Evolutionary conservation across 2,329 filamentous ascomycete species (phyloP), one percentile per base, ranked within the genome.

Genomic region (Mycosphaerella sp.): DNA sequence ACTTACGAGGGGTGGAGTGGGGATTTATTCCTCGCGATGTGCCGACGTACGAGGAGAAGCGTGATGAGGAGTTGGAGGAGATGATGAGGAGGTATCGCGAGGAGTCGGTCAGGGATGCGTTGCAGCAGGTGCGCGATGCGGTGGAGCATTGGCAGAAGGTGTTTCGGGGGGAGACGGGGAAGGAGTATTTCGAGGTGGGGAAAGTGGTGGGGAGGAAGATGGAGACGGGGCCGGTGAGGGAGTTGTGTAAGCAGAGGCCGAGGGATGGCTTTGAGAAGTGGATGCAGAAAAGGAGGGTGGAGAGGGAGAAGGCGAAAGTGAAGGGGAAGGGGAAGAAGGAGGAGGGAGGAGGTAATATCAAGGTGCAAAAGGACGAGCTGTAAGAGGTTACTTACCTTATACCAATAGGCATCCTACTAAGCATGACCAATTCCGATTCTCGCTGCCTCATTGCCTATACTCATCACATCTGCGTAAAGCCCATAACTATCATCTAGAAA

Each of bases 1-100:
- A 98, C 72, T 73, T 96, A 68, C 80, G 87, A 55, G 93, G 93
- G 41, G 85, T 88, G 4, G 93, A 97, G 72, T 79, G 84, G 57
- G 93, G 94, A 80, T 97, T 82, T 71, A 68, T 84, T 1, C 80
- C 81, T 0, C 67, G 91, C 7, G 77, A 86, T 21, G 61, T 66
- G 4, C 66, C 62, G 1, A 63, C 62, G 8, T 64, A 64, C 34
- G 57, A 60, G 12, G 58, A 62, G 28, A 57, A 52, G 36, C 47
- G 37, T 25, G 61, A 59, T 50, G 60, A 52, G 40, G 56, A 59
- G 32, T 44, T 60, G 43, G 60, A 54, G 2, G 57, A 57, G 6
- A 58, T 59, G 54, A 55, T 59, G 52, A 62, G 59, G 55, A 59
- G 21, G 34, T 64, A 68, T 35, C 79, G 80, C 56, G 79, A 79